These are phyloP conservation scores for Trametes elegans DNA, from an alignment of 768 basidiomycete species.

Conservation along the genomic window DNA sequence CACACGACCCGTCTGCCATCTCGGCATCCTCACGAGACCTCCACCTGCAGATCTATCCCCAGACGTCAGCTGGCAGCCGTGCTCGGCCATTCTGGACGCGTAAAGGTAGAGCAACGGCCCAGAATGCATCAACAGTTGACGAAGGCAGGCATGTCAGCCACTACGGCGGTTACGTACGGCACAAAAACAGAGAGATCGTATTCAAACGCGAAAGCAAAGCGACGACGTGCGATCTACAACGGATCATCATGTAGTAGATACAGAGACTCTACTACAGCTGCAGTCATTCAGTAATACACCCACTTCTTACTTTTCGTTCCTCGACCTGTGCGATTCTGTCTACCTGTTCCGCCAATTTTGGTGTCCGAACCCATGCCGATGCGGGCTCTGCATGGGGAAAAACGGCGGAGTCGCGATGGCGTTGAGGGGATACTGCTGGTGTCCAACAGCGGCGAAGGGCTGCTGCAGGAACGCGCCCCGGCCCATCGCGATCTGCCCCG, in stretches of 20 bases:
- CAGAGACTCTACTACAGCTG: not conserved
- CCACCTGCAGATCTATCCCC: too few species aligned
- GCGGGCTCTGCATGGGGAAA: conserved; percentile 1
- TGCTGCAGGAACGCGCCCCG: conserved; percentile 10
- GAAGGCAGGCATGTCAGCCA: too few species aligned
- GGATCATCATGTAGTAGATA: conserved; percentile 9
- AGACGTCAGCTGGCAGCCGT: too few species aligned
- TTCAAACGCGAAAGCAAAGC: conserved; percentile 5
- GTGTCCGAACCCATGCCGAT: conserved; percentile 8
- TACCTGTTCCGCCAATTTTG: conserved; percentile 14
- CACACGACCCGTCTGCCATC: too few species aligned
- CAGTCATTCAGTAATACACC: too few species aligned
- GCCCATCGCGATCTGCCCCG: conserved; percentile 12
- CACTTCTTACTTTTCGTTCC: not conserved
- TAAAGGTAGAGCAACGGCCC: too few species aligned
- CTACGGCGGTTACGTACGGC: not conserved
- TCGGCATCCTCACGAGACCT: too few species aligned
- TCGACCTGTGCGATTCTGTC: not conserved
- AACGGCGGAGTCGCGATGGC: conserved; percentile 16
- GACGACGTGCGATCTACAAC: conserved; percentile 8
- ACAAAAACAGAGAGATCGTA: not conserved
- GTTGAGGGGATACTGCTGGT: conserved; percentile 10
- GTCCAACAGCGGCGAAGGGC: not conserved
- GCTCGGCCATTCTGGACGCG: too few species aligned
- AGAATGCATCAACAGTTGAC: too few species aligned